Evolutionary conservation across 2,329 filamentous ascomycete genomes (phyloP), one percentile per base, ranked within the genome.

Genomic region (Periglandula ipomoeae): DNA sequence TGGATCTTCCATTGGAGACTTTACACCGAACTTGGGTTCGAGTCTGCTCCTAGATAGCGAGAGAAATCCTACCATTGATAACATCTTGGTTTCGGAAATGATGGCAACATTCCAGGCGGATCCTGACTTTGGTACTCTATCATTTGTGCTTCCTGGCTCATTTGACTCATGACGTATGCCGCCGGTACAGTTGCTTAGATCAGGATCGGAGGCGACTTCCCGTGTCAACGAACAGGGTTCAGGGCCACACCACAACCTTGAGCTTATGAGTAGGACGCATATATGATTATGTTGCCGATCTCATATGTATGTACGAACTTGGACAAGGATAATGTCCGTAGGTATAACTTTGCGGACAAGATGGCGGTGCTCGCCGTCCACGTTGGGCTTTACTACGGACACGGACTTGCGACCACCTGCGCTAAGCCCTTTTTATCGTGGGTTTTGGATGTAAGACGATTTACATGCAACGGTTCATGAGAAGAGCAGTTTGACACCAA

Each of bases 101-200:
- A 23, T 42, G 20, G 22, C 40, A 15, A 11, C 20, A 24, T 27
- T 42, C 15, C 11, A 42, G 40, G 19, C 40, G 8, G 40, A 42
- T n/a, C 20, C 20, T 27, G 40, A 42, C 23, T 42, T 42, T 42
- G 40, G 40, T 13, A 9, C 20, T 6, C 26, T 42, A 10, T 24
- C 40, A 19, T 42, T 42, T 42, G 19, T 20, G 23, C 40, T 42
- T 23, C 40, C 40, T 15, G 40, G 20, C 4, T 27, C 40, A 9
- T 42, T 42, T 42, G 40, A 42, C 20, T 22, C 37, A 39, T 39
- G 37, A 39, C 37, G 37, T 34, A n/a, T n/a, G n/a, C n/a, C n/a
- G n/a, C n/a, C n/a, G n/a, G n/a, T n/a, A n/a, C n/a, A n/a, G n/a
- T n/a, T n/a, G n/a, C n/a, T n/a, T n/a, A n/a, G n/a, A n/a, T n/a